Conservation (phyloP, 116 monocot species). For the Phalaenopsis hybrid region DNA sequence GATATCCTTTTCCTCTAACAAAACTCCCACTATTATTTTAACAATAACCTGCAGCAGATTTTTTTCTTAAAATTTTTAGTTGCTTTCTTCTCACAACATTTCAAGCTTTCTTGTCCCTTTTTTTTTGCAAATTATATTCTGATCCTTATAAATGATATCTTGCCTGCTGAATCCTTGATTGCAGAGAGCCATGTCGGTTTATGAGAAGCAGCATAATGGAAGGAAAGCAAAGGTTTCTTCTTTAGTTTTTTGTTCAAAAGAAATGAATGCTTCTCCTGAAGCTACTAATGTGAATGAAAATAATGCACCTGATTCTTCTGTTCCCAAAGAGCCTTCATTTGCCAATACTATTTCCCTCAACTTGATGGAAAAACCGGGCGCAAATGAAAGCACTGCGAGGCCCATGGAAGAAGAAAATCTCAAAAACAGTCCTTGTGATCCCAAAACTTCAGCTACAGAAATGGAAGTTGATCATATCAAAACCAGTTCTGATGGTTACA, state of each 20-base stretch:
- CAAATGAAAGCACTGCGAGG: neutral
- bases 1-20: too few relatives aligned
- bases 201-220: constrained; percentile 19
- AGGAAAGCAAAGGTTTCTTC: neutral
- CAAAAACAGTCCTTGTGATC: neutral
- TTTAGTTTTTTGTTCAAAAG: neutral
- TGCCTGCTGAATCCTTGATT: neutral
- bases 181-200: constrained; percentile 76
- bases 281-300: constrained; percentile 9
- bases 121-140: neutral
- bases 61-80: neutral
- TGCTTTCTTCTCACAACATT: neutral
- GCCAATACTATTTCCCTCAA: neutral
- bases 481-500: neutral
- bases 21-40: too few relatives aligned
- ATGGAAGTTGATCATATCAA: neutral
- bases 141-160: neutral
- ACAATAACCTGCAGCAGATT: neutral
- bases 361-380: neutral
- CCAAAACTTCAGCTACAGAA: neutral
- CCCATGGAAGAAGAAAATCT: constrained; percentile 13
- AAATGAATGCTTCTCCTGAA: constrained; percentile 1
- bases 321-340: neutral
- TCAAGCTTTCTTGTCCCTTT: neutral
- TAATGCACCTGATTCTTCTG: neutral